These are phyloP conservation scores for Gossypioides kirkii DNA, from an alignment of 345 rosid species.

Conservation along the genomic window DNA sequence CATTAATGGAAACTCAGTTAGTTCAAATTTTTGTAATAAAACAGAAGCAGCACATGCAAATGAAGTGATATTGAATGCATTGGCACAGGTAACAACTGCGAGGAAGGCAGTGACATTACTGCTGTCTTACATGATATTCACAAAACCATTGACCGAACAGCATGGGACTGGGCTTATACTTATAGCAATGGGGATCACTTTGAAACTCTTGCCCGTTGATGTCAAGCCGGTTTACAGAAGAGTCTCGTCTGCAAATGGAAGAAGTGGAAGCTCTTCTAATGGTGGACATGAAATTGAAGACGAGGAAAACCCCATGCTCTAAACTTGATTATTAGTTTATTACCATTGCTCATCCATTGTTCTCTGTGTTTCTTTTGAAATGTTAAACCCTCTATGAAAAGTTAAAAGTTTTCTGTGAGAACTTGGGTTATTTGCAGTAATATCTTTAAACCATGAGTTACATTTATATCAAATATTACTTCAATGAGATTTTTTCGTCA, in stretches of 20 bases:
- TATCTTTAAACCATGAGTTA: no score
- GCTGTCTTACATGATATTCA: conserved; percentile 78
- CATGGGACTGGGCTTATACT: conserved; percentile 58
- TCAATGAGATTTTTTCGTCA: no score
- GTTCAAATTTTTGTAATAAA: background rate
- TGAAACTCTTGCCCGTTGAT: conserved; percentile 47
- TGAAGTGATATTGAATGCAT: background rate
- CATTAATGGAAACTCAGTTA: background rate
- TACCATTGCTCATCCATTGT: background rate
- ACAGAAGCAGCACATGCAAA: background rate
- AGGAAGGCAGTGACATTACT: conserved; percentile 71
- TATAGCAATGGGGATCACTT: conserved; percentile 68
- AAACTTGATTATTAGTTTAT: background rate
- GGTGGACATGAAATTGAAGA: conserved; percentile 18
- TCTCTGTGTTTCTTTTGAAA: background rate
- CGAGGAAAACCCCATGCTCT: conserved; percentile 38
- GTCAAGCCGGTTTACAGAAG: conserved; percentile 14
- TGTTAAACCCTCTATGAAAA: background rate
- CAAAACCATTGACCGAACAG: conserved; percentile 77
- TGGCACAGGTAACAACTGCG: conserved; percentile 50
- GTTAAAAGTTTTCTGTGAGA: background rate
- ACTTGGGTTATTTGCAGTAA: no score
- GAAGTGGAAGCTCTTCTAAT: conserved; percentile 4
- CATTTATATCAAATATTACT: no score
- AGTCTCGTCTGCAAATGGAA: conserved; percentile 6